A percentile compares a stretch with the other conserved stretches of the same genome.
Conservation (phyloP, 768 basidiomycete species). For the Jaapia argillacea region DNA sequence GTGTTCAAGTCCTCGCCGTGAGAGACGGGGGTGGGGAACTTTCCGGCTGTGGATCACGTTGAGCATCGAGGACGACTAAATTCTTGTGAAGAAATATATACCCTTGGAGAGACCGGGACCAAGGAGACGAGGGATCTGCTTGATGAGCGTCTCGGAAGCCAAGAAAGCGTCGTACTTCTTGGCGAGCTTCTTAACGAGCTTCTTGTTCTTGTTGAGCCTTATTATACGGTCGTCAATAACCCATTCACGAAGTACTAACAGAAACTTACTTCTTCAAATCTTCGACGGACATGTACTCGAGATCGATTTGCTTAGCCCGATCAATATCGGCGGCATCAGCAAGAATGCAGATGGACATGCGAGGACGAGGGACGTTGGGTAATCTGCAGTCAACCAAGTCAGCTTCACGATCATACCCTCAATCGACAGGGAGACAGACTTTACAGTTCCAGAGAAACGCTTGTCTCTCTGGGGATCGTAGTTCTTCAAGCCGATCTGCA, state of each 20-base stretch:
- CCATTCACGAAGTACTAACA: not conserved
- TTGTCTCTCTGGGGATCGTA: slow-evolving; percentile 99
- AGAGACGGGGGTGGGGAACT: slow-evolving; percentile 96
- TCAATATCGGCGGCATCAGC: slow-evolving; percentile 99
- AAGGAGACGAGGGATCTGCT: slow-evolving; percentile 99
- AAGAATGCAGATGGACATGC: slow-evolving; percentile 99
- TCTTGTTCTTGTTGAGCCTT: slow-evolving; percentile 99
- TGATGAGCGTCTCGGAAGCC: slow-evolving; percentile 94
- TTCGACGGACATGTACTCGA: slow-evolving; percentile 99
- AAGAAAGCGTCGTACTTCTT: slow-evolving; percentile 99
- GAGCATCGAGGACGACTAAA: not conserved
- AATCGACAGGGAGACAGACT: slow-evolving; percentile 39
- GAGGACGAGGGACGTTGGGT: slow-evolving; percentile 93
- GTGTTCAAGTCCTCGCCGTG: slow-evolving; percentile 82
- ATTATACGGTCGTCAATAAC: not conserved
- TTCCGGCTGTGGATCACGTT: slow-evolving; percentile 78
- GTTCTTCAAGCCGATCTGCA: slow-evolving; percentile 97
- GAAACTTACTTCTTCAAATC: slow-evolving; percentile 89
- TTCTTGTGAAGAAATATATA: slow-evolving; percentile 31
- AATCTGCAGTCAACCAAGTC: slow-evolving; percentile 34
- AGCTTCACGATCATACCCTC: no score
- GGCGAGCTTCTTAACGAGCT: slow-evolving; percentile 99
- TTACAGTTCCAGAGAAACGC: slow-evolving; percentile 99
- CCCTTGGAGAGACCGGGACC: slow-evolving; percentile 99
- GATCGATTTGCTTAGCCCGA: slow-evolving; percentile 93